A percentile compares a stretch with the other conserved stretches of the same genome.
These are phyloP conservation scores for Rhodotorula babjevae DNA, from an alignment of 768 basidiomycete species.

Conservation along the genomic window DNA sequence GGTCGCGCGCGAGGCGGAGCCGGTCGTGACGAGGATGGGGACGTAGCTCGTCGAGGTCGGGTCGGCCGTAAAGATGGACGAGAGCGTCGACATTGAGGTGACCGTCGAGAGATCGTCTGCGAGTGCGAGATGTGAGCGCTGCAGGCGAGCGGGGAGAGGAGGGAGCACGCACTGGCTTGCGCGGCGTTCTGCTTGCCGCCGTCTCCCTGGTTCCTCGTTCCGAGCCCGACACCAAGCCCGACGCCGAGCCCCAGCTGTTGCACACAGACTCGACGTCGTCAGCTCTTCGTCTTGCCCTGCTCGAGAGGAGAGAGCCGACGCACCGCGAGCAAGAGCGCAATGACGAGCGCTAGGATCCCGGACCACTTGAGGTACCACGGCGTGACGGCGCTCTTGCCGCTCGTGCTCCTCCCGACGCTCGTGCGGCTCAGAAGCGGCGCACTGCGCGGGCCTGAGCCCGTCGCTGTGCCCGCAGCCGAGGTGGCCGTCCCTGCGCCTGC, in stretches of 20 bases:
- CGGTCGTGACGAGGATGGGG: not conserved
- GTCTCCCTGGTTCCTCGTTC: slow-evolving; percentile 7
- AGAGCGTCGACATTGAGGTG: slow-evolving; percentile 10
- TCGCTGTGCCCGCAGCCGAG: not conserved
- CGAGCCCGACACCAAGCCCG: slow-evolving; percentile 29
- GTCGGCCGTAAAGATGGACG: slow-evolving; percentile 12
- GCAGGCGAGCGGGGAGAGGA: too few species aligned
- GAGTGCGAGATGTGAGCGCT: not conserved
- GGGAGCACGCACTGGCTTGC: not conserved
- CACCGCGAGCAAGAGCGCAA: not conserved
- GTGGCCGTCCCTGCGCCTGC: not conserved
- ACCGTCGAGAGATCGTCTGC: slow-evolving; percentile 5
- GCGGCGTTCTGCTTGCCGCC: not conserved
- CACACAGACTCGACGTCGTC: not conserved
- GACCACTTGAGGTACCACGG: slow-evolving; percentile 21
- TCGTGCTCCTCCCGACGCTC: slow-evolving; percentile 19
- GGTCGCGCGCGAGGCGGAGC: not conserved
- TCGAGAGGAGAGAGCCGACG: not conserved
- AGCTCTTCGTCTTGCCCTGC: not conserved
- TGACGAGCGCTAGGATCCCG: not conserved
- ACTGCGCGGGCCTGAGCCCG: not conserved
- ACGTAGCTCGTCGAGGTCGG: slow-evolving; percentile 1
- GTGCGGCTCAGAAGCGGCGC: not conserved
- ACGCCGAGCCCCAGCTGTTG: slow-evolving; percentile 20
- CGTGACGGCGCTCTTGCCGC: slow-evolving; percentile 12